These are phyloP conservation scores for Aspergillus biplanus DNA, from an alignment of 495 filamentous ascomycete species.

Conservation along the genomic window DNA sequence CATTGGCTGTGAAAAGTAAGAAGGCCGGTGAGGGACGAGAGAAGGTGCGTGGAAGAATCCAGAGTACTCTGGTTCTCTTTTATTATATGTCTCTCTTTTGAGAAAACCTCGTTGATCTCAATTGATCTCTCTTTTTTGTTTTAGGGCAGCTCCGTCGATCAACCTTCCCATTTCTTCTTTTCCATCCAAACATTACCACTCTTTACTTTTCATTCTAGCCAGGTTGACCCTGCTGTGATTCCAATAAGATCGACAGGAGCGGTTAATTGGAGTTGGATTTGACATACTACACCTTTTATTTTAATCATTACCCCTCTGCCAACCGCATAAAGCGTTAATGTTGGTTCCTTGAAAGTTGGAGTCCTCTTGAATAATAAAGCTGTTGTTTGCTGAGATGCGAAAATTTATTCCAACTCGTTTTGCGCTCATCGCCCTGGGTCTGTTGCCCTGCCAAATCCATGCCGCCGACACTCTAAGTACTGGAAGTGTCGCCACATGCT, in stretches of 20 bases:
- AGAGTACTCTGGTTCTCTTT: not conserved
- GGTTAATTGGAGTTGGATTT: slow-evolving; percentile 12
- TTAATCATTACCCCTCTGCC: slow-evolving; percentile 1
- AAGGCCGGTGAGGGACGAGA: slow-evolving; percentile 2
- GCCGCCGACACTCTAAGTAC: slow-evolving; percentile 79
- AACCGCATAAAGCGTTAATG: not conserved
- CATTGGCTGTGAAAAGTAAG: slow-evolving; percentile 2
- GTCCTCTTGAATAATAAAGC: not conserved
- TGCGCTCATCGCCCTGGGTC: slow-evolving; percentile 35
- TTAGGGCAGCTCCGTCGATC: not conserved
- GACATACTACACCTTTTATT: slow-evolving; percentile 5
- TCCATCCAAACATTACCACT: not conserved
- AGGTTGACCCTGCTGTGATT: slow-evolving; percentile 35
- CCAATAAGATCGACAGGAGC: slow-evolving; percentile 16
- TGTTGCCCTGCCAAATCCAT: slow-evolving; percentile 48
- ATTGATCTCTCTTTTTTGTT: not conserved
- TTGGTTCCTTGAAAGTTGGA: not conserved
- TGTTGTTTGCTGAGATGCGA: slow-evolving; percentile 31
- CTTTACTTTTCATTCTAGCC: slow-evolving; percentile 18
- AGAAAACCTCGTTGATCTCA: not conserved
- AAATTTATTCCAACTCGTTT: slow-evolving; percentile 5
- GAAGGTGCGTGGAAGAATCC: slow-evolving; percentile 7
- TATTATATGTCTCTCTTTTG: slow-evolving; percentile 7
- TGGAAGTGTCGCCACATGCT: slow-evolving; percentile 76
- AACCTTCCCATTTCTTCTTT: not conserved